Base-by-base conservation (phyloP, 768 basidiomycete genomes). In the Boletus insuetus region DNA sequence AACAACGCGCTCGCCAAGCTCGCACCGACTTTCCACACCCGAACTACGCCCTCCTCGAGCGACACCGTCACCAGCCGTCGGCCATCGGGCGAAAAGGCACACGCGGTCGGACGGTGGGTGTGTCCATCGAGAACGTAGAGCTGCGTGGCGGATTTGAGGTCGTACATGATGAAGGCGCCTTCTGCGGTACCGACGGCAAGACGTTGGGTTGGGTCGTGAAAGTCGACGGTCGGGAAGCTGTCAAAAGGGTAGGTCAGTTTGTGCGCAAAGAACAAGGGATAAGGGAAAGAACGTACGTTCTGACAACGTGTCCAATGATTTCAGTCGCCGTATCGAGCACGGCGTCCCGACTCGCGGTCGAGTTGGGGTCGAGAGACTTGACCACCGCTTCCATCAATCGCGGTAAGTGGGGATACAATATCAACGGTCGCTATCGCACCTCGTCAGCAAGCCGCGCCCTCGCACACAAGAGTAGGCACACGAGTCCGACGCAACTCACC, bases 1-100 rank as follows among this genome's bases (percentile, higher is more conserved):
- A 98, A 94, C 69, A 98, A 85, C 24, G 32, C 45, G 59, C 93
- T 94, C 22, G 86, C 78, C 59, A 99, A 82, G 64, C 91, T 92
- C 10, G 85, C 79, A 0, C 97, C 96, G 6, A 98, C 94, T 66
- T 98, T 98, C 97, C 97, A 99, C 14, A 96, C 91, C 13, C 93
- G 79, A 6, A 94, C 87, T 5, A 82, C 77, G 26, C 84, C 84
- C 66, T 98, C 94, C 58, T 89, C 90, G 24, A 98, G 76, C 0
- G 90, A 96, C 10, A 92, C 76, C 0, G 94, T 94, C 38, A 96
- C 86, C 17, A 98, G 76, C 19, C 97, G 79, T 19, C 94, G 77
- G 0, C 97, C 97, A 64, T 99, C 97, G 0, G 94, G 89, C 9
- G 94, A 96, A 69, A 97, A 98, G 54, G 87, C 91, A 58, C 91